Conservation (phyloP, 164 flowering plant genomes). For the Aristolochia contorta region DNA sequence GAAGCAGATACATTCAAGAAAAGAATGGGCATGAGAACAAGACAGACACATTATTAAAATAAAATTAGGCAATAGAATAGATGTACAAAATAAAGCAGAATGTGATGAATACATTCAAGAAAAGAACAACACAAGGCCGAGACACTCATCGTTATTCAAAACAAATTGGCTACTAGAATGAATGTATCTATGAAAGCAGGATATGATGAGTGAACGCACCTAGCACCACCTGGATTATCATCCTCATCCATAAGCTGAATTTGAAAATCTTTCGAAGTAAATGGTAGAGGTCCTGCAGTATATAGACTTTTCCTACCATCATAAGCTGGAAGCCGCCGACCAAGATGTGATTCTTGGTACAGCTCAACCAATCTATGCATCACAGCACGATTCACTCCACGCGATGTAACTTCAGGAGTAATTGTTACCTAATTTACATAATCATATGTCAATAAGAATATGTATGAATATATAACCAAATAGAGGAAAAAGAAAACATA, state of each 20-base stretch:
- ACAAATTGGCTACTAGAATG: neutral
- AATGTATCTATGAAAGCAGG: neutral
- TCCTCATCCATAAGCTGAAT: slow-evolving; percentile 76
- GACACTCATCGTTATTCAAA: neutral
- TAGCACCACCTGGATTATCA: slow-evolving; percentile 58
- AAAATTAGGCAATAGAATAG: neutral
- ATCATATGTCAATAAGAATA: neutral
- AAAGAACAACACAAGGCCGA: neutral
- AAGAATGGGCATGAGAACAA: neutral
- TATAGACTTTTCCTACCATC: slow-evolving; percentile 95
- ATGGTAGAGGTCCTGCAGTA: slow-evolving; percentile 97
- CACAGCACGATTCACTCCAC: slow-evolving; percentile 86
- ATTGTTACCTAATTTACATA: slow-evolving; percentile 61
- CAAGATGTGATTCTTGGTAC: slow-evolving; percentile 74
- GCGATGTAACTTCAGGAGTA: slow-evolving; percentile 72
- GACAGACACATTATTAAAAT: neutral
- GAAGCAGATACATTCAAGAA: slow-evolving; percentile 9
- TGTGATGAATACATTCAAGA: neutral
- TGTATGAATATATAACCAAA: neutral
- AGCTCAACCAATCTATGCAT: slow-evolving; percentile 62
- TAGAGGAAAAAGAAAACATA: slow-evolving; percentile 15
- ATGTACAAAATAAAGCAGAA: neutral
- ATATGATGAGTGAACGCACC: slow-evolving; percentile 24
- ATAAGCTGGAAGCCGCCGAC: slow-evolving; percentile 85
- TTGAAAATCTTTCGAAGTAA: slow-evolving; percentile 50